Percentiles rank a stretch among this genome's conserved stretches.
These are phyloP conservation scores for Pachysandra terminalis DNA, from an alignment of 164 flowering plant genomes.

Conservation along the genomic window DNA sequence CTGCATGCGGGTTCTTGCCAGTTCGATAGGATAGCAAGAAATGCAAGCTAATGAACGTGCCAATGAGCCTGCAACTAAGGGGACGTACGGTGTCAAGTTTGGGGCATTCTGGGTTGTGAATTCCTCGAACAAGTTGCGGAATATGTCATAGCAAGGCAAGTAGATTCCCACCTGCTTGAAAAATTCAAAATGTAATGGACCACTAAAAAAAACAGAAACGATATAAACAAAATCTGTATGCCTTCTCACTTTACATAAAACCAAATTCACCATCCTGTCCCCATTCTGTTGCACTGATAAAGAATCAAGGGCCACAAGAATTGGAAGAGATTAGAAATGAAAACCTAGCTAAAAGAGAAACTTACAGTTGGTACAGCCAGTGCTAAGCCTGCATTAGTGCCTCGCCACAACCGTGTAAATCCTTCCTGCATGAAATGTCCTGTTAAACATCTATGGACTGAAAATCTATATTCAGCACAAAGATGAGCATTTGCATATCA, in stretches of 20 bases:
- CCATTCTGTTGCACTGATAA: background rate
- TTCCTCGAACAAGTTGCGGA: conserved; percentile 70
- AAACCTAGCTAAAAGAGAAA: conserved; percentile 4
- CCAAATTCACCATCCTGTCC: background rate
- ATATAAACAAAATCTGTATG: background rate
- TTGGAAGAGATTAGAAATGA: background rate
- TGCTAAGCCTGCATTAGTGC: conserved; percentile 94
- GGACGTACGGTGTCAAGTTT: conserved; percentile 68
- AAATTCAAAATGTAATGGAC: conserved; percentile 9
- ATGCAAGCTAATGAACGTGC: conserved; percentile 91
- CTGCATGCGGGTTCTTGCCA: conserved; percentile 99
- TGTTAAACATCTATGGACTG: background rate
- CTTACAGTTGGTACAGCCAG: conserved; percentile 90
- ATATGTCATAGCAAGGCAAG: conserved; percentile 87
- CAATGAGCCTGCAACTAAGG: conserved; percentile 82
- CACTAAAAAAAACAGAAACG: background rate
- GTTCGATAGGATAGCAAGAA: conserved; percentile 87
- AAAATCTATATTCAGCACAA: background rate
- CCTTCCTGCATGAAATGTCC: conserved; percentile 69
- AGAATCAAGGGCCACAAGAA: background rate
- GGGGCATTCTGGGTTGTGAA: conserved; percentile 55
- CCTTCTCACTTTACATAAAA: background rate
- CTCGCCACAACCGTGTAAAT: conserved; percentile 82
- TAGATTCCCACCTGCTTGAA: conserved; percentile 85
- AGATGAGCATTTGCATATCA: background rate